phyloP scores from a whole-genome alignment of 2,329 filamentous ascomycete species.

The Alternaria gaisen region DNA sequence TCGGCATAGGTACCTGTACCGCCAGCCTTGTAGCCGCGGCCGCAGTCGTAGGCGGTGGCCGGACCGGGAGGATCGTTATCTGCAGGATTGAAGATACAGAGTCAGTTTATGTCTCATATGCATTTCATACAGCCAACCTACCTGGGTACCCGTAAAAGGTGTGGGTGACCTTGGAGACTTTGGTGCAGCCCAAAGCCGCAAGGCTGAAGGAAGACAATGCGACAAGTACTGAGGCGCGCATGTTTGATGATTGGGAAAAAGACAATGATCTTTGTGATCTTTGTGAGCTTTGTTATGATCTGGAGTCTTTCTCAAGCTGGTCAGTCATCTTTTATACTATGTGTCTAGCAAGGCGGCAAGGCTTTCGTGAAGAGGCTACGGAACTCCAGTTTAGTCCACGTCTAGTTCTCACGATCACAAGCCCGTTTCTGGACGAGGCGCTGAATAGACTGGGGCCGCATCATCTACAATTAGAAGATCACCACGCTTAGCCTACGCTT shows the following conservation, averaged over 20 bases:
- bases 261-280: background rate
- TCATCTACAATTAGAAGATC: background rate
- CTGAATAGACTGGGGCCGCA: background rate
- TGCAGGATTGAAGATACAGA: background rate
- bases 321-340: background rate
- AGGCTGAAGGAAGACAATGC: constrained; percentile 13
- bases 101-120: background rate
- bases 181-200: constrained; percentile 11
- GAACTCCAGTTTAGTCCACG: background rate
- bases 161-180: constrained; percentile 19
- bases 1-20: constrained; percentile 55
- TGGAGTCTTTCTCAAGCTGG: background rate
- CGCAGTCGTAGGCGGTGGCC: constrained; percentile 37
- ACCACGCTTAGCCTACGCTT: background rate
- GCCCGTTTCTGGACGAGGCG: background rate
- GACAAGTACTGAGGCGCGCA: constrained; percentile 11
- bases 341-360: background rate
- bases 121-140: background rate
- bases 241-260: background rate
- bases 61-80: constrained; percentile 36
- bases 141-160: constrained; percentile 33
- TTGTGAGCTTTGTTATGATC: background rate
- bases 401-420: background rate
- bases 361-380: background rate
- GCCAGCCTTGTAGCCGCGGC: constrained; percentile 47